Evolutionary conservation across 208 protist species (phyloP).

Genomic region (Crithidia expoeki): DNA sequence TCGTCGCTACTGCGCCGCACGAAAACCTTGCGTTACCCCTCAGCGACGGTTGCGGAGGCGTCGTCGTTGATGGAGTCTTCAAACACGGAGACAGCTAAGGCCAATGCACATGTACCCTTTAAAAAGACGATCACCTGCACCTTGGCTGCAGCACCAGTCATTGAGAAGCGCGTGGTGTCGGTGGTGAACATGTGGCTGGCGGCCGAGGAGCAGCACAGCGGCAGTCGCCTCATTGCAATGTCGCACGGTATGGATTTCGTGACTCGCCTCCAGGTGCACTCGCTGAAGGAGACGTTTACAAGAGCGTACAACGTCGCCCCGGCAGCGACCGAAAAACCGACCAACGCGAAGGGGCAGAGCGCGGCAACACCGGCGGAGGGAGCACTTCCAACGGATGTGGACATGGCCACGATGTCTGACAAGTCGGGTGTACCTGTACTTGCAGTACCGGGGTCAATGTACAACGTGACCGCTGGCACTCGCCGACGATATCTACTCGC

Average conservation of each 20-base stretch:
- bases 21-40: constrained; percentile 3
- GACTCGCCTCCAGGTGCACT: constrained; percentile 60
- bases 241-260: constrained; percentile 65
- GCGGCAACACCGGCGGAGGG: neutral
- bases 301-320: constrained; percentile 12
- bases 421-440: constrained; percentile 24
- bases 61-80: neutral
- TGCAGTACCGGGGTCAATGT: constrained; percentile 31
- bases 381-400: neutral
- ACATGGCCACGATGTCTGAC: constrained; percentile 4
- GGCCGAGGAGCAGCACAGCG: constrained; percentile 33
- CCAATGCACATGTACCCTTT: constrained; percentile 27
- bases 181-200: constrained; percentile 29
- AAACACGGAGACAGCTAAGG: neutral
- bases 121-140: constrained; percentile 45
- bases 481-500: constrained; percentile 27
- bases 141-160: constrained; percentile 60
- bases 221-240: constrained; percentile 59
- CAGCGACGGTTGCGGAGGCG: neutral
- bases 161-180: constrained; percentile 46
- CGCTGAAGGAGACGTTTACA: constrained; percentile 41
- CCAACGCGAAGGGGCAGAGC: neutral
- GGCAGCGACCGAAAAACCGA: neutral
- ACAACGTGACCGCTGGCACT: constrained; percentile 28
- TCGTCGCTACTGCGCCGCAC: constrained; percentile 24